A percentile compares a stretch with the other conserved stretches of the same genome.
Evolutionary conservation across 2,329 filamentous ascomycete genomes (phyloP).

Genomic region (Chrysoporthe austroafricana): DNA sequence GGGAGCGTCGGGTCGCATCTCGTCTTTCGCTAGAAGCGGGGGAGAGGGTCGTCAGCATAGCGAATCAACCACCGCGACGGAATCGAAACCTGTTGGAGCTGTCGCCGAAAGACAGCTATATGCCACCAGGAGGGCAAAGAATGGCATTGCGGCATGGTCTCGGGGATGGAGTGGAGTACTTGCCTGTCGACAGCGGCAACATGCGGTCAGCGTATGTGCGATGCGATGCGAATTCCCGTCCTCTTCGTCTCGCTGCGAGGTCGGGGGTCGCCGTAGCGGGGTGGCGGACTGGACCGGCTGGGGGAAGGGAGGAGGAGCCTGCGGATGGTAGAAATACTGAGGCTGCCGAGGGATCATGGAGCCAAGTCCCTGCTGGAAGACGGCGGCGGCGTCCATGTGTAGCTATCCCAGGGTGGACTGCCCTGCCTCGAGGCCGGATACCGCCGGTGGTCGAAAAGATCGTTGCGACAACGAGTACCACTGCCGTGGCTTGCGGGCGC

Average conservation of each 20-base stretch:
- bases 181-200: conserved; percentile 79
- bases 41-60: conserved; percentile 25
- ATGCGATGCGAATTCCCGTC: conserved; percentile 64
- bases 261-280: conserved; percentile 33
- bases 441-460: neutral
- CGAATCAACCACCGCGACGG: neutral
- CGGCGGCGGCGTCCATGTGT: conserved; percentile 62
- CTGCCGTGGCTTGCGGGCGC: neutral
- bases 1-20: conserved; percentile 92
- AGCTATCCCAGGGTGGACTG: conserved; percentile 15
- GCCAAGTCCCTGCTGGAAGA: conserved; percentile 64
- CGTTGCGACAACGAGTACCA: neutral
- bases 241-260: conserved; percentile 48
- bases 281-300: conserved; percentile 30
- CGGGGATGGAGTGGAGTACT: conserved; percentile 34
- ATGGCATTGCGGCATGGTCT: neutral
- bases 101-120: neutral
- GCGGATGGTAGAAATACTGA: conserved; percentile 37
- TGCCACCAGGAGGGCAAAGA: neutral
- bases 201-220: conserved; percentile 79
- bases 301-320: conserved; percentile 34
- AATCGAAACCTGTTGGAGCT: neutral
- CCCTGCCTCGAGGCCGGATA: neutral
- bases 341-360: conserved; percentile 49
- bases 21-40: conserved; percentile 77